Conservation (phyloP, 2,329 filamentous ascomycete species). For the Penicillium sp. region DNA sequence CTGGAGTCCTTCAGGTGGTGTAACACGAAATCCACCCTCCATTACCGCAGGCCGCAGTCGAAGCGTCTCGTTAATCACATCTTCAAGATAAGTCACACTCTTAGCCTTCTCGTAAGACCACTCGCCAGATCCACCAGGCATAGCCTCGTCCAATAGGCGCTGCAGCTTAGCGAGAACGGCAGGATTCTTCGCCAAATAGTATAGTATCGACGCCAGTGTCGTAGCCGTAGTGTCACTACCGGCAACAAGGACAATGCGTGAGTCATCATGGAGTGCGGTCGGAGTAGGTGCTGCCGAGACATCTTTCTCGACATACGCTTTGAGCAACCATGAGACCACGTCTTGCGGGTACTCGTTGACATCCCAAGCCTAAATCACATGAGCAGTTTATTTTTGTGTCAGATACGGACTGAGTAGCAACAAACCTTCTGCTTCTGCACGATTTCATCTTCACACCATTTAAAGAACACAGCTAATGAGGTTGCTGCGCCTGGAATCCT, state of each 20-base stretch:
- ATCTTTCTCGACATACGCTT: not conserved
- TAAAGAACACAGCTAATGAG: not conserved
- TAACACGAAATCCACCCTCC: not conserved
- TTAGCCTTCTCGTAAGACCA: not conserved
- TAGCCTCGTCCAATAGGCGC: slow-evolving; percentile 26
- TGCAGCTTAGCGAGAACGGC: slow-evolving; percentile 31
- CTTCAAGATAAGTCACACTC: not conserved
- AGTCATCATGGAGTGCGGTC: not conserved
- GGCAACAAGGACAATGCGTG: not conserved
- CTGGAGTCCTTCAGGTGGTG: not conserved
- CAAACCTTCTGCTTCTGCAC: not conserved
- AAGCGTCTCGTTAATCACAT: not conserved
- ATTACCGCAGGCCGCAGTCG: not conserved
- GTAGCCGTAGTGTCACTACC: slow-evolving; percentile 38
- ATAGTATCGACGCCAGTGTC: slow-evolving; percentile 31
- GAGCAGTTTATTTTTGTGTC: not conserved
- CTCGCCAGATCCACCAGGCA: not conserved
- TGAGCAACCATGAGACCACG: not conserved
- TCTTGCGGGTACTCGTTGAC: not conserved
- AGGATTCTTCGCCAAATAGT: slow-evolving; percentile 35
- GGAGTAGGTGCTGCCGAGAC: not conserved
- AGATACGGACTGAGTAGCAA: not conserved
- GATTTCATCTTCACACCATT: not conserved
- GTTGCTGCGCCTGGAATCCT: not conserved
- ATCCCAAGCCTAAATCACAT: not conserved